Conservation (phyloP, 2,329 filamentous ascomycete species). For the Phialophora macrospora region DNA sequence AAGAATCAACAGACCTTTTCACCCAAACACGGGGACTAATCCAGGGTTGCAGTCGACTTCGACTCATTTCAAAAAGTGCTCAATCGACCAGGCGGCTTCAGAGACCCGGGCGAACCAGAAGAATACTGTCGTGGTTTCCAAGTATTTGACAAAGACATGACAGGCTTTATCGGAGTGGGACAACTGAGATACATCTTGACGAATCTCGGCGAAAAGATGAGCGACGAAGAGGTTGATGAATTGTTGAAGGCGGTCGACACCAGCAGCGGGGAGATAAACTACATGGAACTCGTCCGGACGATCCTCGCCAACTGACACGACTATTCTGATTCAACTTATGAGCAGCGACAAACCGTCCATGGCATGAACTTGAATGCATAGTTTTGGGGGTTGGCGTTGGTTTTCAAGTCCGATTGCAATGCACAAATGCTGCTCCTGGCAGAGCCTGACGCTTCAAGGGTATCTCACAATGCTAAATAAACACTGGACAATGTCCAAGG, state of each 20-base stretch:
- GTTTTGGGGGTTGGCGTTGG: constrained; percentile 4
- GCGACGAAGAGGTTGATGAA: constrained; percentile 97
- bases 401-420: constrained; percentile 1
- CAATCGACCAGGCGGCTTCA: constrained; percentile 96
- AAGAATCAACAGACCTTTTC: constrained; percentile 48
- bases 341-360: constrained; percentile 22
- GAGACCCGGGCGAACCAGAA: constrained; percentile 94
- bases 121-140: constrained; percentile 99
- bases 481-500: constrained; percentile 40
- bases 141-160: constrained; percentile 99
- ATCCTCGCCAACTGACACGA: constrained; percentile 74
- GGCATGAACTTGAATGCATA: constrained; percentile 11
- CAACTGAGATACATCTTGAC: constrained; percentile 97
- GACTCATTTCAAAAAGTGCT: constrained; percentile 96
- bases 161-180: constrained; percentile 94
- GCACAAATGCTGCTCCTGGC: constrained; percentile 4
- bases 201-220: constrained; percentile 99
- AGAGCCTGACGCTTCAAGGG: constrained; percentile 9
- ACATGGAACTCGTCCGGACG: constrained; percentile 81
- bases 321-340: constrained; percentile 25
- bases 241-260: constrained; percentile 97
- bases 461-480: constrained; percentile 26
- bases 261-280: constrained; percentile 95
- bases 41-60: constrained; percentile 76
- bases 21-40: constrained; percentile 4